Base-by-base conservation (phyloP, 2,329 filamentous ascomycete species). In the Monosporascus sp. region DNA sequence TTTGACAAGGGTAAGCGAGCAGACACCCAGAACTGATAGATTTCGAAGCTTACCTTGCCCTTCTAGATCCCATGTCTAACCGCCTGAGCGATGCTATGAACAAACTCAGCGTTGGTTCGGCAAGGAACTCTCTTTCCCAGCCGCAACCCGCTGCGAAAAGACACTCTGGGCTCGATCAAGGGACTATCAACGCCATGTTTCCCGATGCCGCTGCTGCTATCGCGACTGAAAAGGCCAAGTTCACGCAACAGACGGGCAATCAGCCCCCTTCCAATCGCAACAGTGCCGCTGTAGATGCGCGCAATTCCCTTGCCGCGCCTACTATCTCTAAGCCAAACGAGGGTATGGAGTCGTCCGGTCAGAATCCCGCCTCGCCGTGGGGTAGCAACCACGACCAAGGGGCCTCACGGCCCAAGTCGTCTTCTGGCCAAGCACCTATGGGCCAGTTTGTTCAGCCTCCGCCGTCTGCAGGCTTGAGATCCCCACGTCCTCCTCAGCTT, bases 171-270 rank as follows among this genome's bases (percentile, higher is more conserved):
- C 84, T 99, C 52, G 93, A 97, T 68, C 81, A 90, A 5, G 90
- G 87, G 34, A 95, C 90, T 24, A 97, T 99, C 72, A 96, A 96
- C 72, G 91, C 90, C 64, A 97, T 99, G 94, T 99, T 99, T 70
- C 94, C 94, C 6, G 94, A 99, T 75, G 94, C 94, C 45, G 94
- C 94, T 15, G 93, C 93, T 42, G 94, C 94, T n/a, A 97, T 99
- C 70, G 93, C 93, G 25, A 96, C 94, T 56, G 93, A 99, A 72
- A 97, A 97, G 76, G 93, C 92, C 54, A 95, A 97, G 70, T 97
- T 95, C 68, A 95, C 92, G 18, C 92, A 97, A 70, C 89, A 96
- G 69, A 96, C 92, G 4, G 94, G 93, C 54, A 90, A 92, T 59
- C 86, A 87, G 22, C 91, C 92, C 3, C 84, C 89, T 1, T 97